A percentile compares a stretch with the other conserved stretches of the same genome.
Evolutionary conservation across 257 asterid genomes (phyloP).

Genomic region (Rauvolfia tetraphylla): DNA sequence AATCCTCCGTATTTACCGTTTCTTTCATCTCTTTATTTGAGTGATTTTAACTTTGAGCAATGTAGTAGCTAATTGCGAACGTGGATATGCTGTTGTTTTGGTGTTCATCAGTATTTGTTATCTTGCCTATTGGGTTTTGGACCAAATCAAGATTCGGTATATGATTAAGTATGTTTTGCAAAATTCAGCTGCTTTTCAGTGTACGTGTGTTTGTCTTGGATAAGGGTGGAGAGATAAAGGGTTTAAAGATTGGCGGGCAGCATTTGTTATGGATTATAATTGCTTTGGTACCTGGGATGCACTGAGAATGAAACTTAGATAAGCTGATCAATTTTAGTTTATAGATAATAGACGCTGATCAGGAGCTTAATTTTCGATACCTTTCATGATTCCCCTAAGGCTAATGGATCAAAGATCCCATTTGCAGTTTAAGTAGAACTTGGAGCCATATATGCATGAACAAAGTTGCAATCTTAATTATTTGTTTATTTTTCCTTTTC

Average conservation of each 20-base stretch:
- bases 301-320: neutral
- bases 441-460: neutral
- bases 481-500: too few species aligned
- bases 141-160: neutral
- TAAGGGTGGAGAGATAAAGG: slow-evolving; percentile 3
- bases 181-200: neutral
- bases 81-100: neutral
- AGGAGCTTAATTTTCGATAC: neutral
- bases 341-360: neutral
- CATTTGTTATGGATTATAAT: neutral
- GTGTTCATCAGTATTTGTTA: neutral
- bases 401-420: neutral
- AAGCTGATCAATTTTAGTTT: neutral
- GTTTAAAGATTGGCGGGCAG: neutral
- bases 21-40: neutral
- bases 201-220: neutral
- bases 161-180: neutral
- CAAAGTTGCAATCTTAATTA: neutral
- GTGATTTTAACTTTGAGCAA: neutral
- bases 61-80: slow-evolving; percentile 2
- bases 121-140: neutral
- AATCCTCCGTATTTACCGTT: slow-evolving; percentile 23
- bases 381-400: neutral
- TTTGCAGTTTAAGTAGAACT: neutral
- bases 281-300: slow-evolving; percentile 1